These are phyloP conservation scores for Salvia rosmarinus DNA, from an alignment of 257 asterid species.

Conservation along the genomic window DNA sequence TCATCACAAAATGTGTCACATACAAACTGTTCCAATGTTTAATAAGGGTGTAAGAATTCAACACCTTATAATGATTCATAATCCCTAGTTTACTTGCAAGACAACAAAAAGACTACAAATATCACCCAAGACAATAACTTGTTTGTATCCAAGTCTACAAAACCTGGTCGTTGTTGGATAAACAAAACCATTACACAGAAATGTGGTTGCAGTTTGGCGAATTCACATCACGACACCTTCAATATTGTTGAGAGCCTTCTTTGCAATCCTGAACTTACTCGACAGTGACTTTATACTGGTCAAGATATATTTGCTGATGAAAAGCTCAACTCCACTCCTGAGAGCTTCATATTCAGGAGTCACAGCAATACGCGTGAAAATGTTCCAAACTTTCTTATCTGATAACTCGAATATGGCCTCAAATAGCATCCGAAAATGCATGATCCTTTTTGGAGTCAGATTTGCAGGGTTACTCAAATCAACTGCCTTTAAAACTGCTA, in stretches of 20 bases:
- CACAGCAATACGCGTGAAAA: slow-evolving; percentile 79
- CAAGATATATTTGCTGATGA: slow-evolving; percentile 64
- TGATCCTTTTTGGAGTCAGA: slow-evolving; percentile 66
- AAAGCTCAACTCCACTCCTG: slow-evolving; percentile 69
- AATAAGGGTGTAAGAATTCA: neutral
- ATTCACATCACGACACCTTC: slow-evolving; percentile 67
- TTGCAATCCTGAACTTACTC: slow-evolving; percentile 65
- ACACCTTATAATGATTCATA: neutral
- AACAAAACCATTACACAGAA: neutral
- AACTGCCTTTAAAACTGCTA: slow-evolving; percentile 73
- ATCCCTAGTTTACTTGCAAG: neutral
- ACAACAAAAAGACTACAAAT: neutral
- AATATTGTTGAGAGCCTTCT: slow-evolving; percentile 70
- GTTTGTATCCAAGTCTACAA: neutral
- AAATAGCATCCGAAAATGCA: slow-evolving; percentile 89
- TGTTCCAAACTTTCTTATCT: slow-evolving; percentile 74
- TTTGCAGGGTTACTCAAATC: slow-evolving; percentile 58
- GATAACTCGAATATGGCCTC: slow-evolving; percentile 70
- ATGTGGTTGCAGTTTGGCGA: neutral
- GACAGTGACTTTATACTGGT: slow-evolving; percentile 41
- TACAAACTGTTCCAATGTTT: neutral
- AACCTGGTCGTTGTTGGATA: neutral
- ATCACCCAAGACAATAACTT: neutral
- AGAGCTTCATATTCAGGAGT: slow-evolving; percentile 73
- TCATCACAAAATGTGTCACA: neutral